Evolutionary conservation across 495 filamentous ascomycete species (phyloP).

Genomic region (Aspergillus wentii): DNA sequence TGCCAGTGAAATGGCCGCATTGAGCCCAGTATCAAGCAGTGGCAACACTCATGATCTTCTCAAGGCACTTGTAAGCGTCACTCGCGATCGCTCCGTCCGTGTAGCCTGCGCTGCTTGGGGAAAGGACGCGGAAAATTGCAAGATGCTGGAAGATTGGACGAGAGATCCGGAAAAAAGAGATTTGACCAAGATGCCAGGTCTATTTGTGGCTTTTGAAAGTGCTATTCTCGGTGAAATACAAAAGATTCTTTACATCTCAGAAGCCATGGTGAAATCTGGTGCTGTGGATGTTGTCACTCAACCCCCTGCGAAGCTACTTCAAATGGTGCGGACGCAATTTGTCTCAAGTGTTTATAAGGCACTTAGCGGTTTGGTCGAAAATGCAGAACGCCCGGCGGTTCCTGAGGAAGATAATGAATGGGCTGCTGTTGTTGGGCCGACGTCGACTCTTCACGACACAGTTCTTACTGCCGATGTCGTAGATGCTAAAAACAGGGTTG

Average conservation of each 20-base stretch:
- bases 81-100: conserved; percentile 75
- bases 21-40: conserved; percentile 57
- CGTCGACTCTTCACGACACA: conserved; percentile 22
- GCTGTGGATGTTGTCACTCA: conserved; percentile 72
- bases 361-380: conserved; percentile 91
- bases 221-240: conserved; percentile 78
- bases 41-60: conserved; percentile 59
- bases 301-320: conserved; percentile 75
- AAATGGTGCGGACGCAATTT: conserved; percentile 82
- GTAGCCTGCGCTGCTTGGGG: conserved; percentile 84
- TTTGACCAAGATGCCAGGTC: conserved; percentile 81
- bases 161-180: conserved; percentile 70
- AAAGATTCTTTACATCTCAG: conserved; percentile 87
- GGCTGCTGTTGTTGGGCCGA: conserved; percentile 25
- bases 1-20: conserved; percentile 77
- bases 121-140: conserved; percentile 82
- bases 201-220: conserved; percentile 76
- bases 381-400: conserved; percentile 69
- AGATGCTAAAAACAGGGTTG: conserved; percentile 66
- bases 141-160: conserved; percentile 88
- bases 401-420: conserved; percentile 56
- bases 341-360: conserved; percentile 88
- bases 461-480: conserved; percentile 49
- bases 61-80: conserved; percentile 63
- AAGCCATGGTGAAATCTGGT: conserved; percentile 64